A percentile compares a stretch with the other conserved stretches of the same genome.
These are phyloP conservation scores for Rhizophlyctis rosea DNA, from an alignment of 192 early-diverging fungal genomes.

Conservation along the genomic window DNA sequence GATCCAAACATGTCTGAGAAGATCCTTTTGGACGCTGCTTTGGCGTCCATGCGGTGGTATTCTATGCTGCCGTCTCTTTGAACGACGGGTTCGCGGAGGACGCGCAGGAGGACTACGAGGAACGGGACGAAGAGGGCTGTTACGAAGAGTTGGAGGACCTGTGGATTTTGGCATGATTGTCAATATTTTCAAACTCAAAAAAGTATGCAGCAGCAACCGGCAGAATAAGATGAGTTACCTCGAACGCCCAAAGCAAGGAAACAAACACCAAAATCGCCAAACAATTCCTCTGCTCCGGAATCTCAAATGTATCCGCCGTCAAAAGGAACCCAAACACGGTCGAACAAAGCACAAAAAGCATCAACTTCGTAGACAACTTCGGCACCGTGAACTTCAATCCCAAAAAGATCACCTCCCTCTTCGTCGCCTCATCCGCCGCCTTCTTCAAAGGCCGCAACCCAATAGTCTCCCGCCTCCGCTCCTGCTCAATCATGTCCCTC, in stretches of 20 bases:
- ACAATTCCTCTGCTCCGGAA: slow-evolving; percentile 78
- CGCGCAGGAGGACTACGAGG: slow-evolving; percentile 77
- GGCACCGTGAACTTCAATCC: slow-evolving; percentile 1
- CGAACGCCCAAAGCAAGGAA: slow-evolving; percentile 88
- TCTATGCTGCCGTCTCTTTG: slow-evolving; percentile 38
- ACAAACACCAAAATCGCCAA: slow-evolving; percentile 90
- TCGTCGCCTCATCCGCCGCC: background rate
- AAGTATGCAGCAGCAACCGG: too few relatives aligned
- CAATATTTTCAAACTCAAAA: too few relatives aligned
- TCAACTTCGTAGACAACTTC: background rate
- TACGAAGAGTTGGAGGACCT: slow-evolving; percentile 88
- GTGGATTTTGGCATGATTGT: too few relatives aligned
- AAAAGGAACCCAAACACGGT: slow-evolving; percentile 59
- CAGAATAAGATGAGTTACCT: too few relatives aligned
- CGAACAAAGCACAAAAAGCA: slow-evolving; percentile 50
- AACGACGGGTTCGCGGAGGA: slow-evolving; percentile 64
- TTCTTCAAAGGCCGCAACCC: slow-evolving; percentile 10
- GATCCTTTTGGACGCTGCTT: slow-evolving; percentile 76
- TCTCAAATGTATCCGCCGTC: slow-evolving; percentile 60
- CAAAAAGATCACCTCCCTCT: slow-evolving; percentile 4
- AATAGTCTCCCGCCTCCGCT: slow-evolving; percentile 62
- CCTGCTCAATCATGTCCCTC: slow-evolving; percentile 93
- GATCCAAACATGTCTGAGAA: slow-evolving; percentile 94
- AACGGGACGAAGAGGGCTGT: slow-evolving; percentile 87
- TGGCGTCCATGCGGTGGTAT: slow-evolving; percentile 60